Evolutionary conservation across 768 basidiomycete species (phyloP), one percentile per base, ranked within the genome.

Genomic region (Pleurotus pulmonarius): DNA sequence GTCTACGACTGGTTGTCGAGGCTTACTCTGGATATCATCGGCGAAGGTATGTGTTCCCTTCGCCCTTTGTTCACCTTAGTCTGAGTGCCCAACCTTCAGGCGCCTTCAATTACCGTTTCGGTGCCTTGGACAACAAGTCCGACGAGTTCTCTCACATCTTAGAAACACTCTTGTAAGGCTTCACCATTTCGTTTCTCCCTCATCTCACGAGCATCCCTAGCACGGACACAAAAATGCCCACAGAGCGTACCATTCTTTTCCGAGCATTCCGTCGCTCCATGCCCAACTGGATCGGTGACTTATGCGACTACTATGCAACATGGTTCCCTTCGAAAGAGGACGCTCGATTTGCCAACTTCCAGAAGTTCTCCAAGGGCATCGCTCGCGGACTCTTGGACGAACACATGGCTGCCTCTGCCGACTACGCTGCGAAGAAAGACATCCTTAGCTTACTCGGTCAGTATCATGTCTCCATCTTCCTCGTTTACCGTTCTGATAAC

Each of bases 101-200:
- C 54, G 78, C 78, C 3, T 80, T 80, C 66, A 82, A 83, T 61
- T 82, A 82, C 63, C 75, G 82, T 12, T 82, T 85, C 56, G 81
- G 80, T 20, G 78, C 78, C 0, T 61, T 83, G n/a, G 68, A 75
- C 8, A 70, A 81, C 55, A 63, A 69, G 2, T 72, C 80, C 43
- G 82, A 81, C 63, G 75, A 78, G 56, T 78, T 85, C 46, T 79
- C 77, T 67, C 73, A 76, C 58, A 78, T 81, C 3, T 83, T 83
- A 62, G 71, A 74, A 51, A 81, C 78, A 38, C 69, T 82, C 9
- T 77, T 81, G 79, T 76, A 56, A 29, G 66, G 12, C 47, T n/a
- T 43, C n/a, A 4, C 15, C 18, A n/a, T n/a, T n/a, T n/a, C n/a
- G n/a, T n/a, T n/a, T n/a, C n/a, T n/a, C n/a, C n/a, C 41, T 43